phyloP scores from a whole-genome alignment of 805 yeast genomes.

The Saccharomyces paradoxus region DNA sequence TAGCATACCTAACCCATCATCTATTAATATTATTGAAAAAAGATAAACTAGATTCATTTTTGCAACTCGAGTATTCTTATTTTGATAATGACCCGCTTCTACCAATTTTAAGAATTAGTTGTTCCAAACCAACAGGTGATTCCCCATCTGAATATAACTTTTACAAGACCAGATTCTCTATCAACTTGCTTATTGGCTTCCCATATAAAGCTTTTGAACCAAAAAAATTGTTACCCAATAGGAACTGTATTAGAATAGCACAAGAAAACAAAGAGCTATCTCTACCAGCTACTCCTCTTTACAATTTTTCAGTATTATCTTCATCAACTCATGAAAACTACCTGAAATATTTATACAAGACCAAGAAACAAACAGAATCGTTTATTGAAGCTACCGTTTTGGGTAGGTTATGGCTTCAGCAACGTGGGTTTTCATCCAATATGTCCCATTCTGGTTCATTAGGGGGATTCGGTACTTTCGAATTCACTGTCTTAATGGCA shows the following conservation, averaged over 20 bases:
- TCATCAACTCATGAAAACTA: conserved; percentile 62
- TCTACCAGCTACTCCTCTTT: conserved; percentile 55
- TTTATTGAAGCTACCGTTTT: conserved; percentile 81
- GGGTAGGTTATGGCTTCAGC: conserved; percentile 85
- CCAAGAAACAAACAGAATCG: conserved; percentile 67
- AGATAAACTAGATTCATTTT: conserved; percentile 39
- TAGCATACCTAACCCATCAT: conserved; percentile 68
- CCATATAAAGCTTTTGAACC: conserved; percentile 64
- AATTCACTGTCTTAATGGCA: conserved; percentile 74
- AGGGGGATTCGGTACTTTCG: conserved; percentile 88
- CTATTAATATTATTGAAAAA: conserved; percentile 46
- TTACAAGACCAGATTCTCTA: conserved; percentile 59
- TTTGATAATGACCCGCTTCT: conserved; percentile 69
- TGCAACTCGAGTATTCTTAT: conserved; percentile 53
- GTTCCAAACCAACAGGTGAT: conserved; percentile 23
- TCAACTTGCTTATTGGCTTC: conserved; percentile 67
- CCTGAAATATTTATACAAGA: conserved; percentile 65
- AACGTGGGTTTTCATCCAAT: conserved; percentile 68
- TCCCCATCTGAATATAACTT: conserved; percentile 41
- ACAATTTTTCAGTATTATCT: conserved; percentile 73
- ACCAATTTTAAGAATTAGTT: conserved; percentile 62
- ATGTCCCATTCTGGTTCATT: conserved; percentile 42
- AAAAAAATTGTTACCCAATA: conserved; percentile 69
- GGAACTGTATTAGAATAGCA: conserved; percentile 74
- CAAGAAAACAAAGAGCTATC: conserved; percentile 44